Conservation (phyloP, 306 rosid species). For the Gleditsia sinensis region DNA sequence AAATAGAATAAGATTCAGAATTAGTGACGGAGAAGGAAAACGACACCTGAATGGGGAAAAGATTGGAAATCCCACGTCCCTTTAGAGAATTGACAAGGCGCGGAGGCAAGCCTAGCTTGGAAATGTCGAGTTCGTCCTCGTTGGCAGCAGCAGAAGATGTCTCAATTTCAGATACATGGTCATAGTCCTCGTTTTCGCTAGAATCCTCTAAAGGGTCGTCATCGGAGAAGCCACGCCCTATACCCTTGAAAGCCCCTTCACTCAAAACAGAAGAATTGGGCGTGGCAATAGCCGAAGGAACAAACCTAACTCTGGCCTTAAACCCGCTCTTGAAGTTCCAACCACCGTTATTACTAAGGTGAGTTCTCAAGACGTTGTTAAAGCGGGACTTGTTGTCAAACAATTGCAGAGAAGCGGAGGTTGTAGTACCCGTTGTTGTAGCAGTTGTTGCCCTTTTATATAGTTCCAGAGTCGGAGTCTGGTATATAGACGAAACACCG, state of each 20-base stretch:
- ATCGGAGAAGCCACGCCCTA: constrained; percentile 37
- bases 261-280: constrained; percentile 71
- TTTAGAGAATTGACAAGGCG: constrained; percentile 64
- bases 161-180: constrained; percentile 34
- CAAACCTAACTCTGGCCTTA: constrained; percentile 29
- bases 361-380: constrained; percentile 40
- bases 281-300: constrained; percentile 68
- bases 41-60: constrained; percentile 90
- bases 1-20: constrained; percentile 45
- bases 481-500: constrained; percentile 55
- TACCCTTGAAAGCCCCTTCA: constrained; percentile 63
- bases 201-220: constrained; percentile 38
- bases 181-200: constrained; percentile 23
- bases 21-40: background rate
- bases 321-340: constrained; percentile 19
- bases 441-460: constrained; percentile 28
- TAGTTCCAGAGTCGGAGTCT: constrained; percentile 47
- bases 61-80: constrained; percentile 75
- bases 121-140: constrained; percentile 63
- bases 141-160: constrained; percentile 9
- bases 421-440: constrained; percentile 15
- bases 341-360: background rate
- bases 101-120: constrained; percentile 65
- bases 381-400: constrained; percentile 48
- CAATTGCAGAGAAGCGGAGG: constrained; percentile 42